Evolutionary conservation across 2,329 filamentous ascomycete species (phyloP).

Genomic region (Paecilomyces sp.): DNA sequence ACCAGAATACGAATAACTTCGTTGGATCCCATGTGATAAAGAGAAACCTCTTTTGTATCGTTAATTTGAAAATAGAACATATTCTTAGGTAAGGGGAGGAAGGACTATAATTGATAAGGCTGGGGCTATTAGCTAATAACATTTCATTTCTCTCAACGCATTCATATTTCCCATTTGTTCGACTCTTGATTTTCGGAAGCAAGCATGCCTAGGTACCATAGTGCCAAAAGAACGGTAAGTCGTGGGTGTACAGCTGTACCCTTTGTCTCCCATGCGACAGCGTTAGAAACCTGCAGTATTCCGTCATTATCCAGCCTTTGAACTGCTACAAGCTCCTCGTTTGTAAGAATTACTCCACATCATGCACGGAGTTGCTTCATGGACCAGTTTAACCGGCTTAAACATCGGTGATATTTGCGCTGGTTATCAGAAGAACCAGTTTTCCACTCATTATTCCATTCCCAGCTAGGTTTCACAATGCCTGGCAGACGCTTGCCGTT

Average conservation of each 20-base stretch:
- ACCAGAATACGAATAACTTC: too few relatives aligned
- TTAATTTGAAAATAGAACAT: neutral
- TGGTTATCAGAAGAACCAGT: neutral
- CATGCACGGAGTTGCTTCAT: constrained; percentile 8
- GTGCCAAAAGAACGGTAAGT: constrained; percentile 10
- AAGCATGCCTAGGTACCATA: constrained; percentile 18
- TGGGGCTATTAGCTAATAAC: neutral
- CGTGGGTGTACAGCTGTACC: constrained; percentile 4
- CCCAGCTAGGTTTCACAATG: neutral
- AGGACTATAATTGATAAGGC: neutral
- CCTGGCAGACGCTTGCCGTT: neutral
- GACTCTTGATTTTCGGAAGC: constrained; percentile 4
- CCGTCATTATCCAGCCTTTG: constrained; percentile 9
- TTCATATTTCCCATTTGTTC: neutral
- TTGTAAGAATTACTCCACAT: constrained; percentile 8
- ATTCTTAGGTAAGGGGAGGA: too few relatives aligned
- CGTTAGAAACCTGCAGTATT: constrained; percentile 7
- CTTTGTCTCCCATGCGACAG: neutral
- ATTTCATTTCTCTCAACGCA: neutral
- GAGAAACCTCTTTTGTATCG: too few relatives aligned
- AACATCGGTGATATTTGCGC: constrained; percentile 4
- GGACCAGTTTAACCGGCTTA: constrained; percentile 10
- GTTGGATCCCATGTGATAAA: too few relatives aligned
- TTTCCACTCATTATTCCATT: neutral
- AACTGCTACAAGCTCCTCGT: constrained; percentile 13